phyloP scores from a whole-genome alignment of 2,329 filamentous ascomycete genomes.

The Harringtonia lauricola region DNA sequence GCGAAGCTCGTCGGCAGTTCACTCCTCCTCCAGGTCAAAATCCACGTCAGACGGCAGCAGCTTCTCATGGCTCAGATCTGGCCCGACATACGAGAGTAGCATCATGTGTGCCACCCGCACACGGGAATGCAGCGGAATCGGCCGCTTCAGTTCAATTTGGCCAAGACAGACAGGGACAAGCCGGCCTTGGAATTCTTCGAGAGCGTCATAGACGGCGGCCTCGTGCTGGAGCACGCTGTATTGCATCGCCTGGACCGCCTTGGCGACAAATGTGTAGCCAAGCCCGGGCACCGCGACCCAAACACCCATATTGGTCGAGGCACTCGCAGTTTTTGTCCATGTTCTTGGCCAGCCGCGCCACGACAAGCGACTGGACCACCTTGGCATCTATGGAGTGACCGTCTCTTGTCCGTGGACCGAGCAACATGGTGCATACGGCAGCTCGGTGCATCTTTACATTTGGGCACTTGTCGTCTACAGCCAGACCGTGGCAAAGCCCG shows the following conservation, averaged over 20 bases:
- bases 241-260: background rate
- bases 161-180: conserved; percentile 2
- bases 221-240: background rate
- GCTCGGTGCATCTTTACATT: conserved; percentile 2
- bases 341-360: background rate
- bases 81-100: conserved; percentile 5
- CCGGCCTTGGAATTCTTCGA: background rate
- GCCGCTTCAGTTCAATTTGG: background rate
- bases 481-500: background rate
- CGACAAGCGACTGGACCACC: background rate
- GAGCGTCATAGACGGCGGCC: background rate
- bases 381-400: background rate
- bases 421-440: background rate
- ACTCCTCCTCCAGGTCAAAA: background rate
- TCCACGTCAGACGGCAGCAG: background rate
- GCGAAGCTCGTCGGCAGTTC: background rate
- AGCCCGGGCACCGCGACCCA: background rate
- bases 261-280: conserved; percentile 6
- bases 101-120: background rate
- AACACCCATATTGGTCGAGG: background rate
- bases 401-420: background rate
- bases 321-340: background rate
- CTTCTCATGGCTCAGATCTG: background rate
- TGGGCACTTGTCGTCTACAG: conserved; percentile 4
- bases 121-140: background rate